Conservation (phyloP, 2,329 filamentous ascomycete genomes). For the Esteya vermicola region DNA sequence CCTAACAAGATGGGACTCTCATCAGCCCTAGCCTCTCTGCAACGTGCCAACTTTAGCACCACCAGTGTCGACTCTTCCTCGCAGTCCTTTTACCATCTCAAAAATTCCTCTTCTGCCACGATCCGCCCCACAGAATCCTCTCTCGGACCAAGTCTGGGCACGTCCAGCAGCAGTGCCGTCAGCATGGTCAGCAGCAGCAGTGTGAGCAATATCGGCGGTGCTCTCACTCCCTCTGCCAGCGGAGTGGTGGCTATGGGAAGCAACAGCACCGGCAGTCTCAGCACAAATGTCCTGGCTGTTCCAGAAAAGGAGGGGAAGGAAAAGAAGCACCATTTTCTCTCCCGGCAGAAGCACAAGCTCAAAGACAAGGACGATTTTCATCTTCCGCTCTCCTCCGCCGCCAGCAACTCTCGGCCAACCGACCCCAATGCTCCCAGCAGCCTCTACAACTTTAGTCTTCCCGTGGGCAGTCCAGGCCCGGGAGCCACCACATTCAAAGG, state of each 20-base stretch:
- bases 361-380: constrained; percentile 59
- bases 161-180: background rate
- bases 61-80: constrained; percentile 53
- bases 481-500: constrained; percentile 60
- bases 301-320: constrained; percentile 49
- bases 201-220: background rate
- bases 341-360: constrained; percentile 64
- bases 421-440: constrained; percentile 63
- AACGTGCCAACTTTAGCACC: constrained; percentile 55
- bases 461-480: constrained; percentile 58
- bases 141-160: background rate
- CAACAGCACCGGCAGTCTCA: background rate
- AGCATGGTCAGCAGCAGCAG: background rate
- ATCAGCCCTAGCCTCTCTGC: constrained; percentile 50
- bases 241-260: background rate
- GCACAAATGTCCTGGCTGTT: constrained; percentile 12
- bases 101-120: constrained; percentile 65
- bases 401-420: constrained; percentile 62
- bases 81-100: constrained; percentile 55
- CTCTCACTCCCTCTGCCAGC: background rate
- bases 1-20: constrained; percentile 57
- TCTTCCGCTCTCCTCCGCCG: constrained; percentile 59
- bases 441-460: constrained; percentile 65
- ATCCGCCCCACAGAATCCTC: constrained; percentile 49
- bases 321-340: constrained; percentile 68